Evolutionary conservation across 495 filamentous ascomycete species (phyloP).

Genomic region (Tuber melanosporum): DNA sequence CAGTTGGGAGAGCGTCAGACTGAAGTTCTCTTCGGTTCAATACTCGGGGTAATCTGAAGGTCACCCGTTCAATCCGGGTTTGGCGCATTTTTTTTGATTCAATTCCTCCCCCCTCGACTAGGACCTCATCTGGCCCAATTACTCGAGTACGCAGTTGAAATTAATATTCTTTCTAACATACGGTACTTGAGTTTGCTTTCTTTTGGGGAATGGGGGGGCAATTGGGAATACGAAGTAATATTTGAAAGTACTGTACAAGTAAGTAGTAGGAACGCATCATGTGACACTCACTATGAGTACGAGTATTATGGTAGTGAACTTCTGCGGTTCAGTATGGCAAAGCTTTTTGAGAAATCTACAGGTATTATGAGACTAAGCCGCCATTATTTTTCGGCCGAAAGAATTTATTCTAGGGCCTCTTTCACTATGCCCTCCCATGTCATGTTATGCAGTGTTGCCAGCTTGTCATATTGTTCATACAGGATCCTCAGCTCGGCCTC

Average conservation of each 20-base stretch:
- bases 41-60: slow-evolving; percentile 30
- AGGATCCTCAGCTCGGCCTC: slow-evolving; percentile 32
- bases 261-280: not conserved
- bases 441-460: slow-evolving; percentile 33
- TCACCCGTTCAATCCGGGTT: slow-evolving; percentile 38
- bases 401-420: slow-evolving; percentile 3
- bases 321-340: not conserved
- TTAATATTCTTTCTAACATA: not conserved
- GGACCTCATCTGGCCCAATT: not conserved
- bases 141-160: not conserved
- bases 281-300: not conserved
- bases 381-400: not conserved
- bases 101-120: not conserved
- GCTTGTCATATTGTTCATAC: slow-evolving; percentile 38
- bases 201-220: not conserved
- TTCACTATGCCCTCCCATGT: slow-evolving; percentile 35
- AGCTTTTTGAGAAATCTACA: not conserved
- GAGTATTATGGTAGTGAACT: not conserved
- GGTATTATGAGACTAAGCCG: not conserved
- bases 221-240: not conserved
- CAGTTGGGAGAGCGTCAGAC: slow-evolving; percentile 40
- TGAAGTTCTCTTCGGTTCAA: slow-evolving; percentile 21
- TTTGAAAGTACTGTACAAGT: not conserved
- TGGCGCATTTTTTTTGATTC: slow-evolving; percentile 25
- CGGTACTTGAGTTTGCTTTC: not conserved